Base-by-base conservation (phyloP, 2,329 filamentous ascomycete genomes). In the Fusarium keratoplasticum region DNA sequence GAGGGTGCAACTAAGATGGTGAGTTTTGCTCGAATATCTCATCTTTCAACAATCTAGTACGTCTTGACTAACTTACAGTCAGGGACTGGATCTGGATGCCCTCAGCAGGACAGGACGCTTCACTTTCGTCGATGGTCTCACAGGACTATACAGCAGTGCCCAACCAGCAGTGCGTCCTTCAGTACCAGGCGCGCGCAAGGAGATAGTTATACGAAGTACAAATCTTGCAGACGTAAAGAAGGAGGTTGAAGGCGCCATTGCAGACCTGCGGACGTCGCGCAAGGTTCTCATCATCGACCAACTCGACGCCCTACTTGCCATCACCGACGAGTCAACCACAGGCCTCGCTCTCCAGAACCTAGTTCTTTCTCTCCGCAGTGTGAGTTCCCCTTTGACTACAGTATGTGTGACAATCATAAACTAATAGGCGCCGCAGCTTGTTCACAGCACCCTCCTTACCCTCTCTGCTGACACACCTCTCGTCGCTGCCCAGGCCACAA, bases 401-500 rank as follows among this genome's bases (percentile, higher is more conserved):
- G 33, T n/a, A 38, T 14, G 5, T 18, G 5, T 57, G 13, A 16
- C 47, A 36, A 55, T 18, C 61, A 71, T 55, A 70, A 16, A 58
- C 18, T 27, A 35, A 58, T n/a, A 8, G 27, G 36, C 16, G 16
- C 42, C 20, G 66, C 77, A 93, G 90, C 84, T 87, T 73, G 89
- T 91, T 6, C 87, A 95, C 83, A 86, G 92, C 62, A 89, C 91
- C 3, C 82, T 96, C 20, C 76, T 96, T 47, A 89, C 92, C 1
- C 80, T 93, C 29, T 87, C 93, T n/a, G 93, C 94, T 27, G 95
- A 96, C 80, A 86, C 89, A 2, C 91, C 95, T 1, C 87, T 97
- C 33, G 83, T 95, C 61, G 87, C 89, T 33, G 80, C 83, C 27
- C 89, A 89, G 73, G 81, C 84, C 20, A 94, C 93, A 13, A 87